A percentile compares a stretch with the other conserved stretches of the same genome.
These are phyloP conservation scores for Backusella morwellensis DNA, from an alignment of 192 early-diverging fungal species.

Conservation along the genomic window DNA sequence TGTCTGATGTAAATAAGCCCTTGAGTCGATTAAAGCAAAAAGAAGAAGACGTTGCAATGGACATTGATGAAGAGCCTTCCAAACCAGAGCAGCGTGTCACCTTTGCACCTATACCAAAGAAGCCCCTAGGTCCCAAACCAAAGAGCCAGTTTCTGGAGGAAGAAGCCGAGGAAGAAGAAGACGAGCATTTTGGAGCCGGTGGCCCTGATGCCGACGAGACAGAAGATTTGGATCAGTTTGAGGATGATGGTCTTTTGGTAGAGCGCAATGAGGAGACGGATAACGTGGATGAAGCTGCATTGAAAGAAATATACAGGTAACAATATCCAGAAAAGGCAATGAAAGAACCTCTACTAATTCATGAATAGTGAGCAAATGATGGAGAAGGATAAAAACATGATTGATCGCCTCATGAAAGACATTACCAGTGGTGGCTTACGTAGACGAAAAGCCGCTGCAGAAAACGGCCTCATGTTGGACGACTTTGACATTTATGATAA, in stretches of 20 bases:
- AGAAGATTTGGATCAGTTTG: slow-evolving; percentile 35
- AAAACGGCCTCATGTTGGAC: slow-evolving; percentile 26
- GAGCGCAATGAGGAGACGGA: slow-evolving; percentile 27
- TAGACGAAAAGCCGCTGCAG: slow-evolving; percentile 21
- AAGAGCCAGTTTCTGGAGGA: slow-evolving; percentile 30
- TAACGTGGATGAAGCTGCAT: slow-evolving; percentile 20
- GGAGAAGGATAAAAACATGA: slow-evolving; percentile 33
- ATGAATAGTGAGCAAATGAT: slow-evolving; percentile 25
- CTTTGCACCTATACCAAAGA: not conserved
- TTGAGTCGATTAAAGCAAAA: slow-evolving; percentile 10
- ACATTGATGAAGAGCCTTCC: not conserved
- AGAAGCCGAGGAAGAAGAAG: slow-evolving; percentile 41
- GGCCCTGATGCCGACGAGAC: slow-evolving; percentile 28
- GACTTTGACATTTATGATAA: slow-evolving; percentile 35
- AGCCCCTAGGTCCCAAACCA: not conserved
- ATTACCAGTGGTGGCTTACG: slow-evolving; percentile 31
- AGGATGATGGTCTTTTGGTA: slow-evolving; percentile 36
- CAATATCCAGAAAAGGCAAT: not conserved
- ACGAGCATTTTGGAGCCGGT: slow-evolving; percentile 34
- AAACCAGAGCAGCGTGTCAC: not conserved
- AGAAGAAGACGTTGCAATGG: not conserved
- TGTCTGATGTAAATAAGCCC: not conserved
- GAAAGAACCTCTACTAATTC: not conserved
- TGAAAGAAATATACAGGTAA: slow-evolving; percentile 31
- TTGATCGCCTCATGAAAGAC: slow-evolving; percentile 34